Percentiles rank a stretch among this genome's conserved stretches.
Evolutionary conservation across 495 filamentous ascomycete genomes (phyloP).

Genomic region (Penicillium maclennaniae): DNA sequence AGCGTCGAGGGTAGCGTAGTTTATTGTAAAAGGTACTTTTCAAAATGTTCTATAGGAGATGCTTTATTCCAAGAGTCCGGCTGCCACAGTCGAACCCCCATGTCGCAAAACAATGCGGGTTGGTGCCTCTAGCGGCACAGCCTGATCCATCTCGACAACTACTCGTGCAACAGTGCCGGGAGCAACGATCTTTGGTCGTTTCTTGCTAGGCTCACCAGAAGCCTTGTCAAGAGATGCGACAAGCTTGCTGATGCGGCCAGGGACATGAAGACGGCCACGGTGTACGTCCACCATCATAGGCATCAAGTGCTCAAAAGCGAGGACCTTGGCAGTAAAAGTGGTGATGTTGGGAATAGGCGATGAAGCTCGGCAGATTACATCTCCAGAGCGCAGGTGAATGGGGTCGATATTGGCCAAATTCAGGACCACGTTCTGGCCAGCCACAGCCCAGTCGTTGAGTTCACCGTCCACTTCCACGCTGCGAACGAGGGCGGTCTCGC

Average conservation of each 20-base stretch:
- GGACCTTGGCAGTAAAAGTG: constrained; percentile 72
- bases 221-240: constrained; percentile 71
- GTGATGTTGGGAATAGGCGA: constrained; percentile 65
- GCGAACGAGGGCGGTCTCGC: constrained; percentile 74
- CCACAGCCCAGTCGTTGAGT: constrained; percentile 84
- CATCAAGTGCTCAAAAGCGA: constrained; percentile 84
- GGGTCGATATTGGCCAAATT: constrained; percentile 84
- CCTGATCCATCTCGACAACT: constrained; percentile 68
- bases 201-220: constrained; percentile 65
- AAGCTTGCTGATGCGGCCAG: constrained; percentile 69
- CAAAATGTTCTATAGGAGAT: not conserved
- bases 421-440: constrained; percentile 81
- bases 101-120: constrained; percentile 76
- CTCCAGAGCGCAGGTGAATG: constrained; percentile 74
- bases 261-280: constrained; percentile 73
- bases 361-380: constrained; percentile 71
- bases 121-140: constrained; percentile 74
- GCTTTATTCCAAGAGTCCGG: constrained; percentile 71
- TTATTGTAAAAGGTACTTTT: not conserved
- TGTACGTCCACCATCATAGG: constrained; percentile 89
- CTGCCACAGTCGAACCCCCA: constrained; percentile 78
- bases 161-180: constrained; percentile 64
- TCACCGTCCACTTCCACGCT: constrained; percentile 71
- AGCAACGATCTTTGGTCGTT: constrained; percentile 76
- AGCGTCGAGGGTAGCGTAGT: not conserved